phyloP scores from a whole-genome alignment of 208 protist genomes.

The Wallacemonas collosoma region DNA sequence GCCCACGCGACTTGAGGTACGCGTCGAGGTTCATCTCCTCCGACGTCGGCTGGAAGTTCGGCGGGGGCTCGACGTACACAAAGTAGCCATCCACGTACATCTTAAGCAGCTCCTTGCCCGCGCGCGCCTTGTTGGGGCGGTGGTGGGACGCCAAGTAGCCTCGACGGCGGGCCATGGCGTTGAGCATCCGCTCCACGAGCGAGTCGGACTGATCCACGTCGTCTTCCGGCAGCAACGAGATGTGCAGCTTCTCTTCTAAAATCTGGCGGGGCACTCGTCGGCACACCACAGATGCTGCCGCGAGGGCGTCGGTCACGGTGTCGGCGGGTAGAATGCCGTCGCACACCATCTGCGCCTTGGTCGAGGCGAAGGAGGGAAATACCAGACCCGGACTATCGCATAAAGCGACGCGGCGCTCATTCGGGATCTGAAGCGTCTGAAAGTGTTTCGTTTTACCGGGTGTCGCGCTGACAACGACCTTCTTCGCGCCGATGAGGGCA shows the following conservation, averaged over 20 bases:
- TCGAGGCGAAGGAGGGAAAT: constrained; percentile 92
- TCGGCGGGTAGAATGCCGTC: constrained; percentile 97
- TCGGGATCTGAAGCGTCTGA: constrained; percentile 94
- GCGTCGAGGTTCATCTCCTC: constrained; percentile 28
- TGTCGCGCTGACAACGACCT: constrained; percentile 95
- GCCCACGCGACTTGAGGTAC: constrained; percentile 27
- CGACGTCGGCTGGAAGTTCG: constrained; percentile 47
- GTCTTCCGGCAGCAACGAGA: constrained; percentile 59
- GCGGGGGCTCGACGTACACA: constrained; percentile 85
- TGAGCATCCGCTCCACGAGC: constrained; percentile 75
- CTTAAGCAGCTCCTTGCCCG: constrained; percentile 96
- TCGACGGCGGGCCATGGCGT: constrained; percentile 69
- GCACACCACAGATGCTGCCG: constrained; percentile 64
- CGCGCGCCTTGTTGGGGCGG: constrained; percentile 89
- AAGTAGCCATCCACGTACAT: constrained; percentile 92
- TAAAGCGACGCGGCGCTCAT: constrained; percentile 91
- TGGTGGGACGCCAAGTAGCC: constrained; percentile 97
- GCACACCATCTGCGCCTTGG: constrained; percentile 95
- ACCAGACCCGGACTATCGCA: constrained; percentile 99
- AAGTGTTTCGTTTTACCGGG: constrained; percentile 99
- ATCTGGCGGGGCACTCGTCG: constrained; percentile 59
- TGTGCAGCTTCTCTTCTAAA: constrained; percentile 63
- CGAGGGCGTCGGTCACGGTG: constrained; percentile 72
- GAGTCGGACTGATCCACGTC: constrained; percentile 76
- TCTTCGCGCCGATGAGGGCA: constrained; percentile 93